Evolutionary conservation across 148 eudicot genomes (phyloP).

Genomic region (Fagopyrum tataricum): DNA sequence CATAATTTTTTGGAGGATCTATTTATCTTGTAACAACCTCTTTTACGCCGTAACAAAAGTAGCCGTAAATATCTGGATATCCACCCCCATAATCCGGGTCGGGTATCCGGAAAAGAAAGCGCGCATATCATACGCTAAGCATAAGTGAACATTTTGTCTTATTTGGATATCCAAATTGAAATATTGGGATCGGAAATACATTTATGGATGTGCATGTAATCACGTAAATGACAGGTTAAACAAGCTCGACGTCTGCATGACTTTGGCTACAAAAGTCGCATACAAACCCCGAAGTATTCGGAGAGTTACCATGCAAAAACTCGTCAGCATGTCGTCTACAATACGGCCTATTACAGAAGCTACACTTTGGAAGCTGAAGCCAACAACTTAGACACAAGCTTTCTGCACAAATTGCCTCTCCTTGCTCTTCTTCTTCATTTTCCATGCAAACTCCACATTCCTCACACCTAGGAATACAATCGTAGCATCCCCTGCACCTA

Average conservation of each 20-base stretch:
- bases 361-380: constrained; percentile 60
- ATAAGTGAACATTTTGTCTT: neutral
- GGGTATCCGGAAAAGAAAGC: too few species aligned
- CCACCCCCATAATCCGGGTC: too few species aligned
- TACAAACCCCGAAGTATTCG: constrained; percentile 29
- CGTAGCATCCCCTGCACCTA: constrained; percentile 47
- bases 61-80: too few species aligned
- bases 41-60: neutral
- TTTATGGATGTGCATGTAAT: too few species aligned
- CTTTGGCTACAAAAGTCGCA: constrained; percentile 39
- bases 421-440: constrained; percentile 28
- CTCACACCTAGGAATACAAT: constrained; percentile 61
- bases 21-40: too few species aligned
- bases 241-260: neutral
- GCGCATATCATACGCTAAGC: neutral
- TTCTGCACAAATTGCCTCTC: constrained; percentile 47
- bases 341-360: constrained; percentile 60
- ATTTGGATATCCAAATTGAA: too few species aligned
- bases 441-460: constrained; percentile 55
- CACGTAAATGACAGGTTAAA: too few species aligned
- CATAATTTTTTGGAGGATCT: too few species aligned
- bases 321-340: constrained; percentile 38
- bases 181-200: too few species aligned
- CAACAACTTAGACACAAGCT: constrained; percentile 54
- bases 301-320: neutral